Base-by-base conservation (phyloP, 257 asterid genomes). In the Hygrophila difformis region DNA sequence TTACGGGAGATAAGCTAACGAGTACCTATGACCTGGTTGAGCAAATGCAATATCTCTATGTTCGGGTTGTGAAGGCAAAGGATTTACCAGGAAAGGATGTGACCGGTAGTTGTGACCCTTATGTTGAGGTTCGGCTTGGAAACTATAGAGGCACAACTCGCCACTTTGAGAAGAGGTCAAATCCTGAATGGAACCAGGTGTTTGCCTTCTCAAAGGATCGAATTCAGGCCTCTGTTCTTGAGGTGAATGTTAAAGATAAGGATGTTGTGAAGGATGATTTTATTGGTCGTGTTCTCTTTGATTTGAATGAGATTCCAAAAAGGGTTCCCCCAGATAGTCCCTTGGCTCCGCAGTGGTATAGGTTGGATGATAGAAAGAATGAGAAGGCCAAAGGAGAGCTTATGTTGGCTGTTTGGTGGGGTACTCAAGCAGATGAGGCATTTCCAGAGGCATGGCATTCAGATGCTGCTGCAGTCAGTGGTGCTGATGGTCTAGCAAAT, bases 331-430 rank as follows among this genome's bases (percentile, higher is more conserved):
- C 85, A 0, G 88, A 81, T 33, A 75, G 84, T 59, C 84, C 88
- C 11, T 65, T 81, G 44, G 88, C 89, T 16, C 81, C 94, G 0
- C 86, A 75, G 51, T 75, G 94, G 94, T 82, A 78, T 34, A 53
- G 81, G 46, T 51, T 82, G 74, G 81, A 73, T 65, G 87, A 73
- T 24, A 43, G 77, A 43, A 64, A 61, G 66, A 67, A 57, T 18
- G 74, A 78, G 8, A 78, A 70, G 70, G 72, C 74, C 0, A 68
- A 39, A 29, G 94, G 91, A 0, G 91, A 82, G 68, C 56, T 82
- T 13, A 78, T 76, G 94, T 49, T 82, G 60, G 94, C 94, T 21
- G 86, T 75, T 55, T 82, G 94, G 94, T 78, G 76, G 89, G 94
- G 94, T 19, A 75, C 81, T 18, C 94, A 82, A 44, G 83, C 86